A percentile compares a stretch with the other conserved stretches of the same genome.
These are phyloP conservation scores for Pinus tabuliformis DNA, from an alignment of 75 land plant species.

Conservation along the genomic window DNA sequence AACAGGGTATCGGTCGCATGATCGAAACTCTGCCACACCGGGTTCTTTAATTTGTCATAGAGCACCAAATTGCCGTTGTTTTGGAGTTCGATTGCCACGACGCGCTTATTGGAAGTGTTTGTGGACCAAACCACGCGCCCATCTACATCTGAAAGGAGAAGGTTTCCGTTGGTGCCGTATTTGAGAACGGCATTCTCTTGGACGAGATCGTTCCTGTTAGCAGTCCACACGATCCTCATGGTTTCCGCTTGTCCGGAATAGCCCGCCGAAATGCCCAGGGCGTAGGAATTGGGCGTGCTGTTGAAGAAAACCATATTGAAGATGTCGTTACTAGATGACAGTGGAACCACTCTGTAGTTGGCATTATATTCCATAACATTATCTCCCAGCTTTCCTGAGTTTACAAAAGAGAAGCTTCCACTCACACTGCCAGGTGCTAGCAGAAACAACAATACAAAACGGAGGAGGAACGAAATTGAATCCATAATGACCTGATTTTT, in stretches of 20 bases:
- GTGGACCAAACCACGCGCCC: conserved; percentile 8
- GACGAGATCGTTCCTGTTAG: conserved; percentile 41
- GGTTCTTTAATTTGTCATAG: too few relatives aligned
- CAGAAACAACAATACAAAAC: too few relatives aligned
- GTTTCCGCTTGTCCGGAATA: neutral
- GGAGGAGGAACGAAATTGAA: too few relatives aligned
- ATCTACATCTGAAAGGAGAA: conserved; percentile 29
- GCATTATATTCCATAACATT: conserved; percentile 26
- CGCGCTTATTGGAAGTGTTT: too few relatives aligned
- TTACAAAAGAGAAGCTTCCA: neutral
- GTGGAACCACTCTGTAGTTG: neutral
- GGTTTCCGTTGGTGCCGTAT: conserved; percentile 29
- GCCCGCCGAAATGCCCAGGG: conserved; percentile 30
- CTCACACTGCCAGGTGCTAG: too few relatives aligned
- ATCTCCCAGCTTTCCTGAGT: conserved; percentile 21
- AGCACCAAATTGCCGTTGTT: too few relatives aligned
- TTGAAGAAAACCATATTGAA: conserved; percentile 37
- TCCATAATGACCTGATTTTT: too few relatives aligned
- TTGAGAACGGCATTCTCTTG: conserved; percentile 34
- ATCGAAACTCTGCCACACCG: neutral
- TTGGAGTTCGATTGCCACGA: too few relatives aligned
- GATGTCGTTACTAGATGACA: neutral
- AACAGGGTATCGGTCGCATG: conserved; percentile 29
- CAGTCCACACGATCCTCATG: conserved; percentile 46
- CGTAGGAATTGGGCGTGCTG: conserved; percentile 35